phyloP scores from a whole-genome alignment of 2,329 filamentous ascomycete genomes.

The Colletotrichum sp. region DNA sequence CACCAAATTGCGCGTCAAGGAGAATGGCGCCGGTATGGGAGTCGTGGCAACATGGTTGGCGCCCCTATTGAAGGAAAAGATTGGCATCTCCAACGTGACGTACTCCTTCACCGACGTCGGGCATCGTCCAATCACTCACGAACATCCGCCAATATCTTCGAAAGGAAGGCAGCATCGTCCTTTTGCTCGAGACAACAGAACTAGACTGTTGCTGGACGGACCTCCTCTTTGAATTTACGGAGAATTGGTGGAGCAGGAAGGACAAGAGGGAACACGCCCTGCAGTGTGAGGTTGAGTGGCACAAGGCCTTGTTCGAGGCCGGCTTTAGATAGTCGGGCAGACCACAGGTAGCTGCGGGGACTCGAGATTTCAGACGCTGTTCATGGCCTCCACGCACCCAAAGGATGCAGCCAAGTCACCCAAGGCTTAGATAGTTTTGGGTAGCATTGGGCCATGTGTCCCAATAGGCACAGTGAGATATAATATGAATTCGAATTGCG shows the following conservation, averaged over 20 bases:
- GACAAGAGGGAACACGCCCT: neutral
- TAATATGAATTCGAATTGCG: neutral
- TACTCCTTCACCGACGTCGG: too few relatives aligned
- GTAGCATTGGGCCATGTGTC: neutral
- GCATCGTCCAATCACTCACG: too few relatives aligned
- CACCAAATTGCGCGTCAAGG: too few relatives aligned
- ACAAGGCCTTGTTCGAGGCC: neutral
- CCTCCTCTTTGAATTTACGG: neutral
- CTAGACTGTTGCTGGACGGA: too few relatives aligned
- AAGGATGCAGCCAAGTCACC: neutral
- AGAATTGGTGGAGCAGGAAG: neutral
- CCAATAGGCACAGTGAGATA: neutral
- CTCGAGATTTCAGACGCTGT: neutral
- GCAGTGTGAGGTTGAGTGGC: neutral
- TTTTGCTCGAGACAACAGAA: too few relatives aligned
- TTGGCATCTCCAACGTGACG: too few relatives aligned
- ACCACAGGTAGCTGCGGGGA: neutral
- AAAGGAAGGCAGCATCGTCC: too few relatives aligned
- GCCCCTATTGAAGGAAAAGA: too few relatives aligned
- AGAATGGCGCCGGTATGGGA: too few relatives aligned
- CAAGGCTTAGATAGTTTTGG: neutral
- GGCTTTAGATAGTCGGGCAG: neutral
- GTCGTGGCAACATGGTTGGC: too few relatives aligned
- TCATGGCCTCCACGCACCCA: neutral
- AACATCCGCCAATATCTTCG: too few relatives aligned